A percentile compares a stretch with the other conserved stretches of the same genome.
Evolutionary conservation across 306 rosid species (phyloP).

Genomic region (Gynostemma pentaphyllum): DNA sequence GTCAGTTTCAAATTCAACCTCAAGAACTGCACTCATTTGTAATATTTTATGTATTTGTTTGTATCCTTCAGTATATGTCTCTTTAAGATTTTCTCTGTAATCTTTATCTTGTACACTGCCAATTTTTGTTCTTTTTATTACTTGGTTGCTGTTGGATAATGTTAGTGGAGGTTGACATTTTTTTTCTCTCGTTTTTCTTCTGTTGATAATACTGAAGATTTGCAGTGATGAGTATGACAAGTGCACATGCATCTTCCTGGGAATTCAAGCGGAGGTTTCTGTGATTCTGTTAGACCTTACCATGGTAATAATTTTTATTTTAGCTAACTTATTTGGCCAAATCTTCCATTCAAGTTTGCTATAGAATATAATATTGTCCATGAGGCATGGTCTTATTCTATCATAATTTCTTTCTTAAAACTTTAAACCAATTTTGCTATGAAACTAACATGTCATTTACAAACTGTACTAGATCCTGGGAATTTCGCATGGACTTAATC

Average conservation of each 20-base stretch:
- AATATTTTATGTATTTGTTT: not conserved
- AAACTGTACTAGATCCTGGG: constrained; percentile 52
- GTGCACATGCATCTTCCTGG: constrained; percentile 67
- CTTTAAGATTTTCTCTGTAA: not conserved
- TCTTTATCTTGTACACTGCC: not conserved
- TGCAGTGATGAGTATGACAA: constrained; percentile 76
- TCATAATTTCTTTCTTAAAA: not conserved
- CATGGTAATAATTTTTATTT: constrained; percentile 44
- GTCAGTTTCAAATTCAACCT: not conserved
- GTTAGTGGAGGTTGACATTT: not conserved
- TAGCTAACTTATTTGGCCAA: constrained; percentile 2
- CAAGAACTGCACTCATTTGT: not conserved
- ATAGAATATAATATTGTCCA: not conserved
- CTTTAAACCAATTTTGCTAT: constrained; percentile 4
- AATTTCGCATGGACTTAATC: constrained; percentile 80
- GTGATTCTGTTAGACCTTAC: constrained; percentile 75
- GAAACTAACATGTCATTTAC: constrained; percentile 1
- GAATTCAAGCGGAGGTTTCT: constrained; percentile 80
- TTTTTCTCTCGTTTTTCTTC: constrained; percentile 9
- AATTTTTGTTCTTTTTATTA: not conserved
- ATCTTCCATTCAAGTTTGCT: not conserved
- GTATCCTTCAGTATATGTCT: not conserved
- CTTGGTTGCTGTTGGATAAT: not conserved
- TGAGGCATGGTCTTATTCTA: not conserved
- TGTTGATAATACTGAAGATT: constrained; percentile 36